These are phyloP conservation scores for Ceratocystis cubensis DNA, from an alignment of 2,329 filamentous ascomycete genomes.

Conservation along the genomic window DNA sequence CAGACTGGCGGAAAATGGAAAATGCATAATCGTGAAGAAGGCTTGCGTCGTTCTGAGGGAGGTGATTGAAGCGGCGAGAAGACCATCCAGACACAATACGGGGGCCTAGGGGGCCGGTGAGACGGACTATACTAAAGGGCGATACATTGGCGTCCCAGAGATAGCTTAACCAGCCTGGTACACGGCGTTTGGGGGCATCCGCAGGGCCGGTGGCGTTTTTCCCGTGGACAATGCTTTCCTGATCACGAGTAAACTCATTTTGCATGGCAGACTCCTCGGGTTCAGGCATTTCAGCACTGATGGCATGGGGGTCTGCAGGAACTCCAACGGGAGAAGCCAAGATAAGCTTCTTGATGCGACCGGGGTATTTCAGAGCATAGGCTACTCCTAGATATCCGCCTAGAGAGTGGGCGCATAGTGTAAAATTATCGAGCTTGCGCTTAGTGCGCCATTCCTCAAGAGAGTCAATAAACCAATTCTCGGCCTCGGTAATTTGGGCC, in stretches of 20 bases:
- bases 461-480: slow-evolving; percentile 91
- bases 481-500: slow-evolving; percentile 73
- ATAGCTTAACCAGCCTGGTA: slow-evolving; percentile 80
- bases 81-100: slow-evolving; percentile 93
- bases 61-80: slow-evolving; percentile 76
- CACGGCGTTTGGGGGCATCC: slow-evolving; percentile 36
- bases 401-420: slow-evolving; percentile 80
- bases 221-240: slow-evolving; percentile 38
- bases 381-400: slow-evolving; percentile 91
- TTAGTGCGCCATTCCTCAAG: slow-evolving; percentile 90
- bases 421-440: slow-evolving; percentile 84
- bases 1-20: slow-evolving; percentile 80
- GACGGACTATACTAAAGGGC: slow-evolving; percentile 80
- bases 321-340: slow-evolving; percentile 89
- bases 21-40: slow-evolving; percentile 90
- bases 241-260: slow-evolving; percentile 69
- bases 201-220: slow-evolving; percentile 24
- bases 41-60: slow-evolving; percentile 66
- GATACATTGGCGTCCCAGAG: slow-evolving; percentile 97
- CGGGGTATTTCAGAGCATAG: slow-evolving; percentile 93
- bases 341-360: slow-evolving; percentile 88
- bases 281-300: slow-evolving; percentile 67
- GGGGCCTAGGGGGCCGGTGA: slow-evolving; percentile 79
- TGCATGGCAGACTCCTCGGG: slow-evolving; percentile 58
- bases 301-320: slow-evolving; percentile 84